Percentiles rank a stretch among this genome's conserved stretches.
Evolutionary conservation across 768 basidiomycete species (phyloP).

Genomic region (Tubosaeta brunneosetosa): DNA sequence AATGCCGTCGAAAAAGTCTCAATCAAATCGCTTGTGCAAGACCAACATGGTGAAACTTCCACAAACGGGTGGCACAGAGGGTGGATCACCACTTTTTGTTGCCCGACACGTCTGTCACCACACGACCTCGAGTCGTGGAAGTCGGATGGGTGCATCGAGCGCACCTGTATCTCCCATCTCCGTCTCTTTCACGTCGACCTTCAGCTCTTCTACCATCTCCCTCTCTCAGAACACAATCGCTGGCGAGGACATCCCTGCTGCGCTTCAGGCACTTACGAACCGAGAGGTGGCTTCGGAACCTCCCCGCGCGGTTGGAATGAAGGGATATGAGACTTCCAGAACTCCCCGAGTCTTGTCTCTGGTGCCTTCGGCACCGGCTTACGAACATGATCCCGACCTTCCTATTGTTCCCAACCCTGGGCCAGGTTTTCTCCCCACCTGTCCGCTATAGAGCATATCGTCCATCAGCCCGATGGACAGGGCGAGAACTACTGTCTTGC

Average conservation of each 20-base stretch:
- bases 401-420: conserved; percentile 18
- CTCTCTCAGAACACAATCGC: conserved; percentile 14
- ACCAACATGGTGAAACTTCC: conserved; percentile 24
- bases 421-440: conserved; percentile 19
- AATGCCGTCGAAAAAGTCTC: conserved; percentile 5
- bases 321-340: conserved; percentile 17
- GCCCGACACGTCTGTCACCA: conserved; percentile 31
- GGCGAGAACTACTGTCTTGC: conserved; percentile 27
- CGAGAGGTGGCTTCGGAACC: conserved; percentile 23
- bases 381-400: conserved; percentile 27
- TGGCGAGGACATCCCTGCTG: conserved; percentile 17
- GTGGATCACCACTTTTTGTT: conserved; percentile 33
- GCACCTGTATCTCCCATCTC: conserved; percentile 32
- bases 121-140: conserved; percentile 29
- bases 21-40: conserved; percentile 20
- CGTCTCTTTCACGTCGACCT: conserved; percentile 25
- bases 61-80: conserved; percentile 12
- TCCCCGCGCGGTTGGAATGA: conserved; percentile 15
- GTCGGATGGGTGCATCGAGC: conserved; percentile 27
- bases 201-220: conserved; percentile 18
- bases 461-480: conserved; percentile 24
- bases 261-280: conserved; percentile 10
- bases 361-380: conserved; percentile 12
- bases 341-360: conserved; percentile 25
- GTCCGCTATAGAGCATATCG: conserved; percentile 31